Percentiles rank a stretch among this genome's conserved stretches.
Conservation (phyloP, 1,284 basidiomycete species). For the Coniferiporia sulphurascens region DNA sequence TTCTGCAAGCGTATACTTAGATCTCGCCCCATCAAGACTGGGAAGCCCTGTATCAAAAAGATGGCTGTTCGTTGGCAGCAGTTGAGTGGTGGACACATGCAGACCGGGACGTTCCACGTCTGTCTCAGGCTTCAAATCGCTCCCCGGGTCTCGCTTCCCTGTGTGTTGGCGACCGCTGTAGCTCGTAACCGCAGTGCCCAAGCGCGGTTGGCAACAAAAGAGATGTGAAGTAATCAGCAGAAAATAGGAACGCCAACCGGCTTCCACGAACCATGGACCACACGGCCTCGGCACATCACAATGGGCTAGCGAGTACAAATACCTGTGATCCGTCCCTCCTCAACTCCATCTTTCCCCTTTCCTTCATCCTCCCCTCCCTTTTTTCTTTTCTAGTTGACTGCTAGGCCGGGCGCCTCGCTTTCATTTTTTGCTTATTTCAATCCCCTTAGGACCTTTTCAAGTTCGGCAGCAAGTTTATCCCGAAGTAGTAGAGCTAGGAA, state of each 20-base stretch:
- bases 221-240: neutral
- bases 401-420: slow-evolving; percentile 14
- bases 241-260: neutral
- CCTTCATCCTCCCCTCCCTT: neutral
- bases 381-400: neutral
- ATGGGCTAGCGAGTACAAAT: neutral
- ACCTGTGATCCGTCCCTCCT: neutral
- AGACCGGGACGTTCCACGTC: neutral
- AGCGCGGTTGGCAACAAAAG: neutral
- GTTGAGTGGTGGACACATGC: too few species aligned
- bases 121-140: neutral
- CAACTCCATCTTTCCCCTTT: neutral
- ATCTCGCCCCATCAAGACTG: too few species aligned
- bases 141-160: neutral
- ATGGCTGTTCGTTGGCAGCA: too few species aligned
- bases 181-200: neutral
- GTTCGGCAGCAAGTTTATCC: slow-evolving; percentile 1
- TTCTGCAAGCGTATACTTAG: too few species aligned
- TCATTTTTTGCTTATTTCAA: neutral
- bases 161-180: neutral
- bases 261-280: neutral
- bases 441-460: neutral
- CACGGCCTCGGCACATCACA: neutral
- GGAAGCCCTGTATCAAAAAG: too few species aligned
- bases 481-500: slow-evolving; percentile 15